Percentiles rank a stretch among this genome's conserved stretches.
Conservation (phyloP, 257 asterid genomes). For the Catharanthus roseus region DNA sequence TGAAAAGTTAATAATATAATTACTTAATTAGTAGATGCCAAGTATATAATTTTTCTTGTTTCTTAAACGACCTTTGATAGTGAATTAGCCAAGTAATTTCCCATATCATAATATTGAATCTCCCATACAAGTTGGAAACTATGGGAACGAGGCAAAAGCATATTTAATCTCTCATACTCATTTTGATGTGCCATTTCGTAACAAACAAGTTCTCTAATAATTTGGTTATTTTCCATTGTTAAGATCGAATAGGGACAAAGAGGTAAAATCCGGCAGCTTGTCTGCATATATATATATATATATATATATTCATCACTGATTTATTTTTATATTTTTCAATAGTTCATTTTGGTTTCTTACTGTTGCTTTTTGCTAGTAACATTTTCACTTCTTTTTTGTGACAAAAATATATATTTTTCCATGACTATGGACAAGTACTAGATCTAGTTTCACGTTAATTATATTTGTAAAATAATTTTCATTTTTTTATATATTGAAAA, state of each 20-base stretch:
- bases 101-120: background rate
- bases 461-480: background rate
- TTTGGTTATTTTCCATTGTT: background rate
- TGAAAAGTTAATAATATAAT: too few species aligned
- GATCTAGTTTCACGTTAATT: too few species aligned
- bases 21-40: too few species aligned
- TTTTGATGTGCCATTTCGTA: background rate
- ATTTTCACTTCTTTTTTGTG: background rate
- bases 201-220: background rate
- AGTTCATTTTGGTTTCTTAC: constrained; percentile 3
- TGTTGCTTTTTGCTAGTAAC: background rate
- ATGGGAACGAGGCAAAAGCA: constrained; percentile 1
- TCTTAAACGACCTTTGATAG: background rate
- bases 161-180: constrained; percentile 2
- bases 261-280: too few species aligned
- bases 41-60: background rate
- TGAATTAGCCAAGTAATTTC: background rate
- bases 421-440: background rate
- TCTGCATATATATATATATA: too few species aligned
- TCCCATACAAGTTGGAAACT: background rate
- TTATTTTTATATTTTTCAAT: background rate
- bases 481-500: background rate
- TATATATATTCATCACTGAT: background rate
- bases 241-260: background rate
- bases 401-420: background rate